phyloP scores from a whole-genome alignment of 1,284 basidiomycete genomes.

The Cutaneotrichosporon dermatis region DNA sequence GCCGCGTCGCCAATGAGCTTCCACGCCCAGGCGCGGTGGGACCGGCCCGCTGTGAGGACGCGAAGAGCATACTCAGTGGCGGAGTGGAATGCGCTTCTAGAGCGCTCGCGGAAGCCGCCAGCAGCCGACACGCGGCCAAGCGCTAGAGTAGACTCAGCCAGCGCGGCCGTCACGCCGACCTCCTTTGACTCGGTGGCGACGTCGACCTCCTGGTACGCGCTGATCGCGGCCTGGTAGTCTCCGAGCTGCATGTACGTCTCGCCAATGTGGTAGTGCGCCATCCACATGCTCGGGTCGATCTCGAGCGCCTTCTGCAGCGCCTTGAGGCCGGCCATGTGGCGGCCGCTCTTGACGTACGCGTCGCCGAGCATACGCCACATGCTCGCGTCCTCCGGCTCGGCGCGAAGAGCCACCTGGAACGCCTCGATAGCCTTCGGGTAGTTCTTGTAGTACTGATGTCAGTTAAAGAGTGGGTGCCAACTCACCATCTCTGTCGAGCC shows the following conservation, averaged over 20 bases:
- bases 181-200: slow-evolving; percentile 51
- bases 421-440: slow-evolving; percentile 75
- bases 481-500: slow-evolving; percentile 87
- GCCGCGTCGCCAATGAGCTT: slow-evolving; percentile 78
- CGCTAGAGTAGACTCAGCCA: slow-evolving; percentile 70
- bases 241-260: slow-evolving; percentile 80
- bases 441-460: slow-evolving; percentile 63
- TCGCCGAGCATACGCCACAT: slow-evolving; percentile 90
- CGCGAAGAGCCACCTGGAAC: slow-evolving; percentile 82
- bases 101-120: slow-evolving; percentile 68
- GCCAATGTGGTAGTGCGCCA: slow-evolving; percentile 76
- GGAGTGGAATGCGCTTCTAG: slow-evolving; percentile 65
- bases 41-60: slow-evolving; percentile 56
- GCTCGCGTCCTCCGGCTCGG: slow-evolving; percentile 68
- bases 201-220: slow-evolving; percentile 61
- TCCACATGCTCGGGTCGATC: slow-evolving; percentile 71
- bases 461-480: slow-evolving; percentile 5
- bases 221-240: slow-evolving; percentile 68
- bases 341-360: slow-evolving; percentile 80
- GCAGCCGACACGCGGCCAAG: slow-evolving; percentile 63
- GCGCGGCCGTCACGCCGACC: slow-evolving; percentile 65
- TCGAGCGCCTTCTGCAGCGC: slow-evolving; percentile 71
- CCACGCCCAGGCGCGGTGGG: slow-evolving; percentile 73
- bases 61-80: slow-evolving; percentile 59
- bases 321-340: slow-evolving; percentile 85